Base-by-base conservation (phyloP, 805 yeast genomes). In the Candida germanica region DNA sequence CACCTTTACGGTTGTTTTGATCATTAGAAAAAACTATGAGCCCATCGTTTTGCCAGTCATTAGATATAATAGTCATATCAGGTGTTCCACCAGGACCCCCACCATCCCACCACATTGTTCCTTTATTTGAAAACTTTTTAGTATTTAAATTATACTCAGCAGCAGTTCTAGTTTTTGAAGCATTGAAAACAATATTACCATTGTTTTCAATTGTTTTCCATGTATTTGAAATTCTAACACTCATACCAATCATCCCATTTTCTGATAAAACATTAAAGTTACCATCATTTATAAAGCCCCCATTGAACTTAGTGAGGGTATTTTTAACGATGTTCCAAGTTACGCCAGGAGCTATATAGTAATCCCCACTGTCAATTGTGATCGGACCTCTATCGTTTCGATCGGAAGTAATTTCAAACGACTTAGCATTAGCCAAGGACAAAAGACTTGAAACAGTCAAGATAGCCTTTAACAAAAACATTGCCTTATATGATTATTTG, bases 141-240 rank as follows among this genome's bases (percentile, higher is more conserved):
- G 39, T 30, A n/a, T 23, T 19, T 9, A 52, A 25, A 14, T 33
- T 15, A 21, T 37, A 49, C 13, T 30, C 17, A 13, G 54, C 52
- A 21, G 48, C 36, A n/a, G 40, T 25, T 9, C 42, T 13, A 3
- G 47, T 38, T 20, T 25, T 26, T 6, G 38, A 29, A 3, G 55
- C 37, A 29, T 49, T 42, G 36, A 47, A 51, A 15, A 48, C 38
- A 36, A 50, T 39, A 16, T 35, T 42, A n/a, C 61, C 61, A 24
- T 44, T 20, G 29, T 56, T 56, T 4, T 27, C 31, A 29, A 53
- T 39, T n/a, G 36, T 13, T n/a, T 40, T 34, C 5, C 37, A 10
- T 7, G 35, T n/a, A 21, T 42, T 42, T 2, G 35, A 16, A 3
- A 43, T 34, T 13, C 35, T 30, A 9, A 49, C 48, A 3, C 40